Conservation (phyloP, 345 rosid genomes). For the Salix udensis region DNA sequence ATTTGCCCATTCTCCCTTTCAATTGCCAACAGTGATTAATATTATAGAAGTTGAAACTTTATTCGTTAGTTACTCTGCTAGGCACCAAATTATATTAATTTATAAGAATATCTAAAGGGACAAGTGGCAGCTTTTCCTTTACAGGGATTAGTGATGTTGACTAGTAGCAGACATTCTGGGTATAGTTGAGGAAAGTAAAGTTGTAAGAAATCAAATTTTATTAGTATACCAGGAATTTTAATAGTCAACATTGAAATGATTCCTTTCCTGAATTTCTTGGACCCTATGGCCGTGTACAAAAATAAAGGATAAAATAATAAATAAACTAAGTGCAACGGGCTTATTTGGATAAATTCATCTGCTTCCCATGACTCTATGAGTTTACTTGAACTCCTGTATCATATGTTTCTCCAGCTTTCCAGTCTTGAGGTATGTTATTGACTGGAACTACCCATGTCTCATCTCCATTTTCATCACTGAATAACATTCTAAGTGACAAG, state of each 20-base stretch:
- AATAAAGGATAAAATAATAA: neutral
- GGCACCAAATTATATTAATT: neutral
- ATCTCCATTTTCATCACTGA: constrained; percentile 52
- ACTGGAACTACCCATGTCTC: constrained; percentile 63
- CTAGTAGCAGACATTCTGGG: constrained; percentile 5
- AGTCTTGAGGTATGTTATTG: constrained; percentile 50
- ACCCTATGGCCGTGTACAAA: neutral
- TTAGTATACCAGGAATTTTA: constrained; percentile 2
- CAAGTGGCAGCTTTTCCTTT: neutral
- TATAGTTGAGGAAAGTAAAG: neutral
- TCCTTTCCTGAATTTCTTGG: constrained; percentile 19
- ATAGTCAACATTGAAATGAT: constrained; percentile 11
- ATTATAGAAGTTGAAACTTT: neutral
- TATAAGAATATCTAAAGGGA: neutral
- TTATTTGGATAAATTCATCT: neutral
- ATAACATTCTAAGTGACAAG: constrained; percentile 55
- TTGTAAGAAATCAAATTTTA: neutral
- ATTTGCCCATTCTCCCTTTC: neutral
- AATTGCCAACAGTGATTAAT: neutral
- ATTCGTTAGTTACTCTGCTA: neutral
- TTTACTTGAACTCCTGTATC: constrained; percentile 58
- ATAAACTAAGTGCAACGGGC: neutral
- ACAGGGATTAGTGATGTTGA: neutral
- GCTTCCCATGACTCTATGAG: constrained; percentile 3
- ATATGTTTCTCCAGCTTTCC: constrained; percentile 62